Percentiles rank a stretch among this genome's conserved stretches.
These are phyloP conservation scores for Henckelia pumila DNA, from an alignment of 257 asterid species.

Conservation along the genomic window DNA sequence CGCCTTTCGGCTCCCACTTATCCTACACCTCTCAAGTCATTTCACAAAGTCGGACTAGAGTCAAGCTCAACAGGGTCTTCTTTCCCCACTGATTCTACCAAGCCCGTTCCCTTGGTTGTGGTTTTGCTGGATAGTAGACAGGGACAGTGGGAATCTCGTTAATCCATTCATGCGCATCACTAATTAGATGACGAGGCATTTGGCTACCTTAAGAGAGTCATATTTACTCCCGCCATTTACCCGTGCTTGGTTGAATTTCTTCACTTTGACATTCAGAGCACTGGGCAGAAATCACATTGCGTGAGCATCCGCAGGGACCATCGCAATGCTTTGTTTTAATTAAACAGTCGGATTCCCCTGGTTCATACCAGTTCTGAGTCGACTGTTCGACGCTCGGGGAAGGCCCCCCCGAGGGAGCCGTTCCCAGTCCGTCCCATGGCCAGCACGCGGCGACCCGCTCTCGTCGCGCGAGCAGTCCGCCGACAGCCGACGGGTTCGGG, in stretches of 20 bases:
- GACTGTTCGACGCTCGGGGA: too few relatives aligned
- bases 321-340: too few relatives aligned
- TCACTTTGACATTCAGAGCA: slow-evolving; percentile 42
- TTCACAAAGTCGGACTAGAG: slow-evolving; percentile 28
- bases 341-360: too few relatives aligned
- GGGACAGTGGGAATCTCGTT: neutral
- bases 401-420: too few relatives aligned
- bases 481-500: too few relatives aligned
- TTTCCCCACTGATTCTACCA: slow-evolving; percentile 36
- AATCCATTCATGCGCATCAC: slow-evolving; percentile 39
- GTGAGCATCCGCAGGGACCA: too few relatives aligned
- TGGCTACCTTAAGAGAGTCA: slow-evolving; percentile 53
- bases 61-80: slow-evolving; percentile 49
- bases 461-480: too few relatives aligned
- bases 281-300: slow-evolving; percentile 22
- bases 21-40: slow-evolving; percentile 39
- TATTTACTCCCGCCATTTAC: slow-evolving; percentile 46
- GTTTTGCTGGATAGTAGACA: too few relatives aligned
- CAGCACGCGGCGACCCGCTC: too few relatives aligned
- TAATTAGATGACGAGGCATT: slow-evolving; percentile 55
- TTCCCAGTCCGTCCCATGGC: too few relatives aligned
- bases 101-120: slow-evolving; percentile 18
- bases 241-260: slow-evolving; percentile 46
- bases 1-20: slow-evolving; percentile 42
- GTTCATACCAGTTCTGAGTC: too few relatives aligned